Evolutionary conservation across 768 basidiomycete species (phyloP).

Genomic region (Boletus insuetus): DNA sequence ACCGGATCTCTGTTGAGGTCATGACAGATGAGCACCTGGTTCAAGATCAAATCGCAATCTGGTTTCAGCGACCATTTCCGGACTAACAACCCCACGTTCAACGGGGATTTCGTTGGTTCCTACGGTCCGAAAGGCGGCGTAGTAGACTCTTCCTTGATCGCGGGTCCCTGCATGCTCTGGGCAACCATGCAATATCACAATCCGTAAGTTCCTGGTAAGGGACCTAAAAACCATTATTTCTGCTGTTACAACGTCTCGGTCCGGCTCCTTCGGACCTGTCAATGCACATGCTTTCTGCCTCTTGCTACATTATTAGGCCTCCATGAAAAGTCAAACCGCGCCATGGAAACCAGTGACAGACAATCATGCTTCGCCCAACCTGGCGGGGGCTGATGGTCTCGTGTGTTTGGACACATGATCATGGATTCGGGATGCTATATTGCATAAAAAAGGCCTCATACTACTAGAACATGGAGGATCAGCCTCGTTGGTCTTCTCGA

Average conservation of each 20-base stretch:
- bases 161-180: no score
- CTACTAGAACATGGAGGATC: not conserved
- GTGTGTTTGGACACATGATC: not conserved
- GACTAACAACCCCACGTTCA: no score
- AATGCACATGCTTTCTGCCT: not conserved
- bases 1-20: no score
- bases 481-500: not conserved
- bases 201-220: no score
- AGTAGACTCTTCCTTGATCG: no score
- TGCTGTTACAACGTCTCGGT: not conserved
- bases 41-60: no score
- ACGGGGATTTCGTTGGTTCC: no score
- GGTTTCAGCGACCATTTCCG: no score
- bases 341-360: not conserved
- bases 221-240: no score
- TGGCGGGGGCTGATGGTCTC: not conserved
- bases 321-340: not conserved
- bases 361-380: not conserved
- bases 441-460: constrained; percentile 10
- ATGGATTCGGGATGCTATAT: not conserved
- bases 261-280: not conserved
- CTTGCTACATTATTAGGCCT: not conserved
- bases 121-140: no score
- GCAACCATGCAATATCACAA: no score
- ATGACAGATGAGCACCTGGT: no score